Evolutionary conservation across 202 grass and related monocot species (phyloP).

Genomic region (Sporobolus alterniflorus): DNA sequence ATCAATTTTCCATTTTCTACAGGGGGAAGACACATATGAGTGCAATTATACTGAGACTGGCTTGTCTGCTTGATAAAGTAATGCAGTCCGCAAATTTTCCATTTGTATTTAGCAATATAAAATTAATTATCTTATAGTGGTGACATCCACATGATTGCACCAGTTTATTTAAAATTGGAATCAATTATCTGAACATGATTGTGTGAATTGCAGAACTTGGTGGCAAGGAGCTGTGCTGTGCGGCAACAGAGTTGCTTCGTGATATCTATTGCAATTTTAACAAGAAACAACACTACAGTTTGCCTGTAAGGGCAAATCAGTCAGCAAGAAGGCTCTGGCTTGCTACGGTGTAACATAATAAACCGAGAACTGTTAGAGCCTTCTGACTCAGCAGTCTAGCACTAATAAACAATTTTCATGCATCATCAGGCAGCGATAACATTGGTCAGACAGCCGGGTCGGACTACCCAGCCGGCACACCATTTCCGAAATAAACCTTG

Average conservation of each 20-base stretch:
- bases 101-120: not conserved
- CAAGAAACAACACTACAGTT: not conserved
- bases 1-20: not conserved
- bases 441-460: no score
- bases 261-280: not conserved
- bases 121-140: not conserved
- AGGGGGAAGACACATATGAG: not conserved
- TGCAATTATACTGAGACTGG: not conserved
- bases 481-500: not conserved
- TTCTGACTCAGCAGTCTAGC: no score
- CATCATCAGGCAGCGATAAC: no score
- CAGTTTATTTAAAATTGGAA: conserved; percentile 22
- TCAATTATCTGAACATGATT: conserved; percentile 18
- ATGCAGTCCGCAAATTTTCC: not conserved
- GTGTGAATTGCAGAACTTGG: conserved; percentile 18
- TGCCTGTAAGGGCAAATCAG: not conserved
- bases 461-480: no score
- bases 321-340: conserved; percentile 3
- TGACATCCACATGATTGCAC: not conserved
- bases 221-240: not conserved
- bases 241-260: not conserved
- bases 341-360: conserved; percentile 14
- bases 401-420: no score
- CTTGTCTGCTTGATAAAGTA: not conserved
- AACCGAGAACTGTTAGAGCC: no score